These are phyloP conservation scores for Wallacemonas sp. DNA, from an alignment of 208 protist genomes.

Conservation along the genomic window DNA sequence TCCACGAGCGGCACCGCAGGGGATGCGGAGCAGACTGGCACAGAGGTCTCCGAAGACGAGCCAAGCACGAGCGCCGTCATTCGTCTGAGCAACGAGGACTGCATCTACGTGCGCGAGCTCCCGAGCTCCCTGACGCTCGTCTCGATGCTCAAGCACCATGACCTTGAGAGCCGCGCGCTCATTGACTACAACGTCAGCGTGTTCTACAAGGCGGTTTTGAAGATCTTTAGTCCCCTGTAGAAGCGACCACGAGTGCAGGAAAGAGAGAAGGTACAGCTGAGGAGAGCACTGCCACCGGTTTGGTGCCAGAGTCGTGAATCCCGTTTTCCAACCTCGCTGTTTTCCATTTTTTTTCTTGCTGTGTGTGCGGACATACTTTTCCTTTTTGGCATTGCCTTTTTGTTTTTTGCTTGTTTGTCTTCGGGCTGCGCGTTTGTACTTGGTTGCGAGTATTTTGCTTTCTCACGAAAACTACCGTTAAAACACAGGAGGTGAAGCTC, in stretches of 20 bases:
- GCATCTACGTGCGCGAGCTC: conserved; percentile 88
- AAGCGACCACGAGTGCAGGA: no score
- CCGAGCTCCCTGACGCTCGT: conserved; percentile 85
- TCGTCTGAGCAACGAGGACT: conserved; percentile 61
- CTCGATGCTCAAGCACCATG: conserved; percentile 81
- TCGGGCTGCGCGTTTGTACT: background rate
- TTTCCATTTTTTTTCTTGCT: no score
- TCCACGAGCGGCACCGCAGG: background rate
- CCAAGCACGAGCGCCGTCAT: conserved; percentile 44
- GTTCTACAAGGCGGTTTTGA: conserved; percentile 77
- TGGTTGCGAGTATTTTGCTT: background rate
- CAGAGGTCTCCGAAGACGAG: conserved; percentile 3
- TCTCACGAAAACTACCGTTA: background rate
- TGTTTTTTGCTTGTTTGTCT: background rate
- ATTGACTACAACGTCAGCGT: conserved; percentile 87
- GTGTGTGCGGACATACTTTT: background rate
- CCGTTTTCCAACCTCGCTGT: no score
- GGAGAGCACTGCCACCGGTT: no score
- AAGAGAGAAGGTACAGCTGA: no score
- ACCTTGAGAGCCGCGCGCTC: conserved; percentile 64
- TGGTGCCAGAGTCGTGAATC: no score
- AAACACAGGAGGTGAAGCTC: background rate
- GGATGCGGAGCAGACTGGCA: background rate
- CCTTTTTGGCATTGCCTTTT: conserved; percentile 9
- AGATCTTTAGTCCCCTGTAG: conserved; percentile 63